Base-by-base conservation (phyloP, 2,329 filamentous ascomycete genomes). In the Penicillium sp. region DNA sequence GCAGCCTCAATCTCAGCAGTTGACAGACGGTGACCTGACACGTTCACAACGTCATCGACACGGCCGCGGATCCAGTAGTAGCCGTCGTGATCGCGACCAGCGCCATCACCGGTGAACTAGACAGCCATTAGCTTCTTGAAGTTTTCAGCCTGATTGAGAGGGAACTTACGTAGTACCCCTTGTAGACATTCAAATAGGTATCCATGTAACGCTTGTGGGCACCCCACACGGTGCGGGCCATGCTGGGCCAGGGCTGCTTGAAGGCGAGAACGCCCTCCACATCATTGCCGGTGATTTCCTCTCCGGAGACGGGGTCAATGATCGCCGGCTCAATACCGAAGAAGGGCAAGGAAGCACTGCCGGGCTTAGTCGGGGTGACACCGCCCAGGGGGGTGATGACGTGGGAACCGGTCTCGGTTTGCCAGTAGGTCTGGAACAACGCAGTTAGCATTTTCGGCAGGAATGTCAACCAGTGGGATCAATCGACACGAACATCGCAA, bases 1-100 rank as follows among this genome's bases (percentile, higher is more conserved):
- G 93, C 93, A 18, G 93, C 93, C 72, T 98, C 93, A 52, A 98
- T 98, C 70, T 98, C 93, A 23, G 93, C 91, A 7, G 93, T 98
- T 11, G 91, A 97, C 48, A 98, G 78, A 66, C 93, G 85, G 70
- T 98, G 93, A 18, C 93, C 93, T 56, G 86, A 93, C 48, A 98
- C 93, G 69, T 98, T 98, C 67, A 98, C 91, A 29, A 98, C 93
- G 60, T 98, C 93, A 63, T 98, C 93, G 37, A 98, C 93, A 68
- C 93, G 89, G 52, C 93, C 93, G 48, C 93, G 87, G 66, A 98
- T 98, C 93, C 93, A 98, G 81, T 97, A 98, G 77, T 96, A 98
- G 41, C 93, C 93, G 60, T 98, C 93, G 70, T 95, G 86, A 66
- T 98, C 93, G 63, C 93, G 87, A 45, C 87, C 93, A 40, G 93